phyloP scores from a whole-genome alignment of 2,329 filamentous ascomycete species.

The Cephalotrichum gorgonifer region DNA sequence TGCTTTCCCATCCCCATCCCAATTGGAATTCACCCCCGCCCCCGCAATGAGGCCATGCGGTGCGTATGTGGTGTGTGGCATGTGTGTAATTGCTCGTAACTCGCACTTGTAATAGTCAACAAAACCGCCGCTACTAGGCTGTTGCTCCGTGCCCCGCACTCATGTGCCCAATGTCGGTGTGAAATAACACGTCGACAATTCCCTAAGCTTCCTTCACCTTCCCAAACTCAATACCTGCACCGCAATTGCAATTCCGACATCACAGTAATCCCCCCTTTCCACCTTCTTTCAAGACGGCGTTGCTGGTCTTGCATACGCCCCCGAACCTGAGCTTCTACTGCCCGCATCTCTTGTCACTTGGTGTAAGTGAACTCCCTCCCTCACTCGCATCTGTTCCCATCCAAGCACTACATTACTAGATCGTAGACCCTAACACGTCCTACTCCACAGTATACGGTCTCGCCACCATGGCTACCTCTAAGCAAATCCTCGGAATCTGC shows the following conservation, averaged over 20 bases:
- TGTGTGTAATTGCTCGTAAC: too few species aligned
- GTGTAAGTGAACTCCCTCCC: neutral
- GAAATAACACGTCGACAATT: conserved; percentile 1
- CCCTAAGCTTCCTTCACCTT: neutral
- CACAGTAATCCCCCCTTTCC: neutral
- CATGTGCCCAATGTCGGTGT: neutral
- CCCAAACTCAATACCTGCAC: neutral
- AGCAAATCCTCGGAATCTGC: conserved; percentile 58
- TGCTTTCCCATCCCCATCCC: too few species aligned
- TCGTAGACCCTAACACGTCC: too few species aligned
- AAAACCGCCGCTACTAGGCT: neutral
- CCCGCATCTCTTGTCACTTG: neutral
- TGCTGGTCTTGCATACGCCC: neutral
- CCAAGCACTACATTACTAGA: too few species aligned
- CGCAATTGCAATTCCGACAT: neutral
- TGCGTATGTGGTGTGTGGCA: too few species aligned
- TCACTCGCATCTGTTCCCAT: neutral
- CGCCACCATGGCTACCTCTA: conserved; percentile 6
- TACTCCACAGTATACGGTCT: too few species aligned
- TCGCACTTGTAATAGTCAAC: too few species aligned
- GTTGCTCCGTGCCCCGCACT: neutral
- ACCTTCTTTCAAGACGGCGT: neutral
- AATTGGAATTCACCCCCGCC: too few species aligned
- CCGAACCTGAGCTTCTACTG: neutral
- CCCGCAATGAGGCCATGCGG: too few species aligned